Conservation (phyloP, 352 stramenopile species). For the Aphanomyces astaci region DNA sequence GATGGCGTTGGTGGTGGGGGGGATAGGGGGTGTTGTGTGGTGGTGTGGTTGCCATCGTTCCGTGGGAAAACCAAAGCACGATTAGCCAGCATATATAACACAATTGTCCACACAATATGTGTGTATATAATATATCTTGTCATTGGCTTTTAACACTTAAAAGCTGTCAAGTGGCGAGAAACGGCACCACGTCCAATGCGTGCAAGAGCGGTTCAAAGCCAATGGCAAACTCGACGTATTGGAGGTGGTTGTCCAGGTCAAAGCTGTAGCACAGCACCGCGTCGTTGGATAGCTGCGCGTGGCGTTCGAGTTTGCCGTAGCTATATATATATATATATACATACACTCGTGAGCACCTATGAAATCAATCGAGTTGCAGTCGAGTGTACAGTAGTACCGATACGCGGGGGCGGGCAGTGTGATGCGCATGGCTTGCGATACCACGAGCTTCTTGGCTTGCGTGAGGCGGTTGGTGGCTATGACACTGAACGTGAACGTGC, state of each 20-base stretch:
- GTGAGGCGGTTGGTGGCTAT: slow-evolving; percentile 69
- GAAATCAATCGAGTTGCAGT: too few relatives aligned
- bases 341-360: not conserved
- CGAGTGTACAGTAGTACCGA: not conserved
- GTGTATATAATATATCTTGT: too few relatives aligned
- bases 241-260: slow-evolving; percentile 35
- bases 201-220: slow-evolving; percentile 80
- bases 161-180: slow-evolving; percentile 36
- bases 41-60: not conserved
- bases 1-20: not conserved
- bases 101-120: too few relatives aligned
- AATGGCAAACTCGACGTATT: slow-evolving; percentile 84
- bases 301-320: slow-evolving; percentile 37
- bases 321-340: slow-evolving; percentile 23
- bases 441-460: slow-evolving; percentile 55
- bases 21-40: too few relatives aligned
- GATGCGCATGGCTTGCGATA: slow-evolving; percentile 46
- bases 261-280: slow-evolving; percentile 84
- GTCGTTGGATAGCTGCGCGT: slow-evolving; percentile 65
- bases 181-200: slow-evolving; percentile 46
- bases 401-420: slow-evolving; percentile 4
- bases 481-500: slow-evolving; percentile 58
- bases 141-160: too few relatives aligned
- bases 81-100: too few relatives aligned
- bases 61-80: not conserved